Evolutionary conservation across 2,329 filamentous ascomycete genomes (phyloP).

Genomic region (Kalaharituber pfeilii): DNA sequence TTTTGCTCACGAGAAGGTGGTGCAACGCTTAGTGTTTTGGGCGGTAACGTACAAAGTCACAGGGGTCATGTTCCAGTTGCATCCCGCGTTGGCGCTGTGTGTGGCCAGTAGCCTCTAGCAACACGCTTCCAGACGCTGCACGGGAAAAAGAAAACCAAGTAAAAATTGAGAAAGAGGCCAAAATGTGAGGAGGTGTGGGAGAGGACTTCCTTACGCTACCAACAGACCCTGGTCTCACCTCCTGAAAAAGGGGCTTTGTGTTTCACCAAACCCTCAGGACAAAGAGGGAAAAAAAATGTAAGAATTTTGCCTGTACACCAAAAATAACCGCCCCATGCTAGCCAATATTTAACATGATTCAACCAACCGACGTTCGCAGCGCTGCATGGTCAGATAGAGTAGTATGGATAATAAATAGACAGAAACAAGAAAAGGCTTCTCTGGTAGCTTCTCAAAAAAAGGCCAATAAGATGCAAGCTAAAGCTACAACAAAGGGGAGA

Average conservation of each 20-base stretch:
- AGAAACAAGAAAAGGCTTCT: too few species aligned
- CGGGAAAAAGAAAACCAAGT: not conserved
- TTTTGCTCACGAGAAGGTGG: not conserved
- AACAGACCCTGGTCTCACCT: not conserved
- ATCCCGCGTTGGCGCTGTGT: not conserved
- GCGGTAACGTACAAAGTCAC: not conserved
- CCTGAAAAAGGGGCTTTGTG: constrained; percentile 13
- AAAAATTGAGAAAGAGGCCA: not conserved
- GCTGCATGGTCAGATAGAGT: too few species aligned
- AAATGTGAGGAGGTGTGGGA: too few species aligned
- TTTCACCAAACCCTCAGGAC: constrained; percentile 12
- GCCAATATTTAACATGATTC: too few species aligned
- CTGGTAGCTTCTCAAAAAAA: too few species aligned
- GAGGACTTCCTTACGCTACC: not conserved
- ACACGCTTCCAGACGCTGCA: not conserved
- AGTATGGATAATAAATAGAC: too few species aligned
- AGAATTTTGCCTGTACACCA: constrained; percentile 14
- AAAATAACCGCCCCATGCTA: constrained; percentile 6
- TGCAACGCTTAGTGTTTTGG: not conserved
- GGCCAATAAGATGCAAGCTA: too few species aligned
- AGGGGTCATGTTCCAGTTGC: not conserved
- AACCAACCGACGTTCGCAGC: too few species aligned
- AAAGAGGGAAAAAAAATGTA: constrained; percentile 4
- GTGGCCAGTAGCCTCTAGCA: not conserved
- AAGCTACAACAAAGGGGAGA: too few species aligned